These are phyloP conservation scores for Pseudomonodictys pantanalensis DNA, from an alignment of 495 filamentous ascomycete species.

Conservation along the genomic window DNA sequence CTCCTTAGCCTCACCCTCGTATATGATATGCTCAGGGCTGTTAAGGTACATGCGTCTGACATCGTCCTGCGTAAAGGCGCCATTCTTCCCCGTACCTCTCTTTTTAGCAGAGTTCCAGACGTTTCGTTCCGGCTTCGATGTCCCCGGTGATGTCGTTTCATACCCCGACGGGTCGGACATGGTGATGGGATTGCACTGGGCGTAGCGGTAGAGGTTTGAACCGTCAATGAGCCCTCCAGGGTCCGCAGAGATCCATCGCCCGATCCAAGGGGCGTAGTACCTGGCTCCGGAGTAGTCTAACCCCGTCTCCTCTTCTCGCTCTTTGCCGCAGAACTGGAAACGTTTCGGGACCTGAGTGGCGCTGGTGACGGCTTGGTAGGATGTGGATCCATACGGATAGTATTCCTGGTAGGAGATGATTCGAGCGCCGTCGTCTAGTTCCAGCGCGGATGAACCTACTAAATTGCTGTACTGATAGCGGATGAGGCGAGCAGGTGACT, in stretches of 20 bases:
- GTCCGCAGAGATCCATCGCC: slow-evolving; percentile 40
- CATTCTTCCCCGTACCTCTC: too few species aligned
- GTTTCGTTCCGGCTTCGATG: too few species aligned
- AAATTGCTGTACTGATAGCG: slow-evolving; percentile 34
- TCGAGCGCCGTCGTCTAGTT: slow-evolving; percentile 36
- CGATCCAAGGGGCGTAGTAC: slow-evolving; percentile 40
- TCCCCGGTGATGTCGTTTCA: neutral
- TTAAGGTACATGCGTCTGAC: too few species aligned
- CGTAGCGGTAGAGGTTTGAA: slow-evolving; percentile 30
- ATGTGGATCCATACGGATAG: slow-evolving; percentile 37
- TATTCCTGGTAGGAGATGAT: slow-evolving; percentile 44
- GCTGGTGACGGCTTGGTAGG: slow-evolving; percentile 24
- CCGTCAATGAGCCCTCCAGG: slow-evolving; percentile 37
- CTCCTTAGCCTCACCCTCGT: too few species aligned
- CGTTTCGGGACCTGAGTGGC: slow-evolving; percentile 18
- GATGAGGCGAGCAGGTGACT: neutral
- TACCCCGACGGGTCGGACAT: neutral
- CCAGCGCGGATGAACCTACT: slow-evolving; percentile 26
- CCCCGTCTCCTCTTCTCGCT: slow-evolving; percentile 41
- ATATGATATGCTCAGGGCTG: too few species aligned
- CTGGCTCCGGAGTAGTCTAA: slow-evolving; percentile 37
- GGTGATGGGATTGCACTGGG: neutral
- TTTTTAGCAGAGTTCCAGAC: too few species aligned
- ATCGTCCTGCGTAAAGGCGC: too few species aligned
- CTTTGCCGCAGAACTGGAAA: slow-evolving; percentile 38